Base-by-base conservation (phyloP, 352 stramenopile genomes). In the Blastocystis sp. region DNA sequence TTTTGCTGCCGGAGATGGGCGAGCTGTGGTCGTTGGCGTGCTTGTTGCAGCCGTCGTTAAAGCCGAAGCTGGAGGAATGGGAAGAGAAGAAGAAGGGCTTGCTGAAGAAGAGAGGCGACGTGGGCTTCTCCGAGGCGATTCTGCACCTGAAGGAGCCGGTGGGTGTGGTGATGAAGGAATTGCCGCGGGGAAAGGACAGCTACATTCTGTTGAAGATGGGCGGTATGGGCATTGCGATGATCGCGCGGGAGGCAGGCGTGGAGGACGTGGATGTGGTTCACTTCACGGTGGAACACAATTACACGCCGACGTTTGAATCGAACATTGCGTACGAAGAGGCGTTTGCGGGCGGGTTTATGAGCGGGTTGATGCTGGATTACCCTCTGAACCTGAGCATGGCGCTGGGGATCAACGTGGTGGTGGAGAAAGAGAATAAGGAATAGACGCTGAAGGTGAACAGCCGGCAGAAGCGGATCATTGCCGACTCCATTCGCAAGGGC, bases 281-380 rank as follows among this genome's bases (percentile, higher is more conserved):
- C 43, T 84, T 84, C n/a, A 43, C 74, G 24, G 34, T 59, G 57
- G 57, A 84, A 9, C 74, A 68, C n/a, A 34, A 24, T 38, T 84
- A 57, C n/a, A 62, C 43, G 24, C 21, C 57, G 21, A 69, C 74
- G 11, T 84, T 84, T 84, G 74, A 84, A 17, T 68, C 45, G 11
- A 84, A 84, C 24, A 68, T 84, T 43, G 74, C 74, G 45, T 42
- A 40, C 65, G 74, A 84, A 38, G 74, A 84, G 45, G 74, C 74
- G 34, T 84, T 84, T 69, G 40, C 28, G 2, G 74, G 74, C 57
- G 74, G 74, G 34, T 68, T 84, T 28, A 84, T 84, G 74, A 59
- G 28, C 19, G 74, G 74, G 48, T 14, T 84, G 38, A 43, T 42
- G 9, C 21, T 84, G 54, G 57, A 68, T 17, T 84, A 84, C 66